Evolutionary conservation across 345 rosid species (phyloP).

Genomic region (Citropsis articulata): DNA sequence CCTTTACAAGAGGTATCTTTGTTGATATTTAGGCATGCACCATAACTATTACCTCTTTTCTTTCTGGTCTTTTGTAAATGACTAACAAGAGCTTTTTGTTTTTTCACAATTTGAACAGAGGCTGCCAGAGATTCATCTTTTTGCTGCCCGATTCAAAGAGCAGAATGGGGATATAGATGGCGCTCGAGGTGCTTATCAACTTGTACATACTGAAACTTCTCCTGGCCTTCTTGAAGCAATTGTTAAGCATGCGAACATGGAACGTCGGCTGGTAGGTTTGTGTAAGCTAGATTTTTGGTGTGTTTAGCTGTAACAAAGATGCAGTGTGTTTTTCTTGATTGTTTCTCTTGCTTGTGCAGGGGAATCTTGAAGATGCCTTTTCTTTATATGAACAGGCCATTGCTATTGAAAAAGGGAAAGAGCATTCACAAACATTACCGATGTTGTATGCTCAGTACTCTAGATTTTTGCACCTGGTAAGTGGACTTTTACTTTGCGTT

Average conservation of each 20-base stretch:
- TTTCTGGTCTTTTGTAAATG: neutral
- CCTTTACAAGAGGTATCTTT: neutral
- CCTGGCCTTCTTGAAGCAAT: conserved; percentile 98
- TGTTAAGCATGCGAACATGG: conserved; percentile 96
- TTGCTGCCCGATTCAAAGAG: conserved; percentile 88
- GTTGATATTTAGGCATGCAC: neutral
- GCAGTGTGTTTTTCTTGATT: conserved; percentile 15
- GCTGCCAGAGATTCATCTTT: conserved; percentile 91
- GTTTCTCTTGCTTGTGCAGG: conserved; percentile 47
- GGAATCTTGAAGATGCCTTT: conserved; percentile 72
- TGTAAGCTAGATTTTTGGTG: conserved; percentile 13
- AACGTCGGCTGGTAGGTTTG: conserved; percentile 65
- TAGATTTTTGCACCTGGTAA: conserved; percentile 72
- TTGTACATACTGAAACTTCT: conserved; percentile 77
- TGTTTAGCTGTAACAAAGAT: conserved; percentile 8
- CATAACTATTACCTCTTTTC: neutral
- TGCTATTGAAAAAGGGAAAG: conserved; percentile 96
- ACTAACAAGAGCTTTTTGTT: conserved; percentile 10
- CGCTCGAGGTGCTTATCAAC: conserved; percentile 88
- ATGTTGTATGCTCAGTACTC: conserved; percentile 86
- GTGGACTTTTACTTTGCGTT: conserved; percentile 18
- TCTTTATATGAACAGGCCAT: conserved; percentile 85
- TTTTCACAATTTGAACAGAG: conserved; percentile 45
- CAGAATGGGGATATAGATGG: conserved; percentile 75
- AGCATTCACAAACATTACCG: conserved; percentile 70